A percentile compares a stretch with the other conserved stretches of the same genome.
Conservation (phyloP, 805 yeast genomes). For the Torulaspora franciscae region DNA sequence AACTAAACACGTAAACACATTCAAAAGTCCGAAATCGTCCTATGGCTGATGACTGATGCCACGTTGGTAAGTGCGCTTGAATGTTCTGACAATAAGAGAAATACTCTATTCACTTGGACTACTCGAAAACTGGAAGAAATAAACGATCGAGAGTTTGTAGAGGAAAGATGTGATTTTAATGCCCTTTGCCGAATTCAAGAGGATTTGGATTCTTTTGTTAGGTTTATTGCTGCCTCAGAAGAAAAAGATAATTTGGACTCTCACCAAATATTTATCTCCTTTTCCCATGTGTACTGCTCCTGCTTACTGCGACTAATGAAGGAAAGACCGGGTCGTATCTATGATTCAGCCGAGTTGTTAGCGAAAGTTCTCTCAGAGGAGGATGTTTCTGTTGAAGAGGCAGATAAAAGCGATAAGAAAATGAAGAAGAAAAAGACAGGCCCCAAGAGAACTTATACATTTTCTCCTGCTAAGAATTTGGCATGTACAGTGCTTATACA, state of each 20-base stretch:
- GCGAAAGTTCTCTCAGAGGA: conserved; percentile 31
- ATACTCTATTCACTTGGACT: conserved; percentile 25
- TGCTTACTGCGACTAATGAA: conserved; percentile 14
- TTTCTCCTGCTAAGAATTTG: conserved; percentile 30
- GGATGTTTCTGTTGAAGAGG: conserved; percentile 14
- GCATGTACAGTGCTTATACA: conserved; percentile 30
- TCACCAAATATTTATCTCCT: conserved; percentile 20
- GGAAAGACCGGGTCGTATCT: conserved; percentile 24
- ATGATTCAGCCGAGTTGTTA: conserved; percentile 29
- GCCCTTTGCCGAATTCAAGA: conserved; percentile 4
- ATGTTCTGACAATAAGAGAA: conserved; percentile 17
- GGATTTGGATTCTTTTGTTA: conserved; percentile 15
- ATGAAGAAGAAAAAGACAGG: conserved; percentile 21
- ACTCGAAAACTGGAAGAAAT: conserved; percentile 16
- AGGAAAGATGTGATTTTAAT: conserved; percentile 4
- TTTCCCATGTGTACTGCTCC: conserved; percentile 23
- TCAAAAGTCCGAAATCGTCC: neutral
- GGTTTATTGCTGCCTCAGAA: conserved; percentile 11
- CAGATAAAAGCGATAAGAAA: conserved; percentile 3
- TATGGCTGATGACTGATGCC: conserved; percentile 3
- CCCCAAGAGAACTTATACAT: conserved; percentile 23
- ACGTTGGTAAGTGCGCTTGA: conserved; percentile 5
- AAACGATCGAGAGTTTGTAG: conserved; percentile 3
- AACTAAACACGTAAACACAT: neutral
- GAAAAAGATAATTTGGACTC: conserved; percentile 19